Percentiles rank a stretch among this genome's conserved stretches.
Evolutionary conservation across 768 basidiomycete species (phyloP).

Genomic region (Suillus fuscotomentosus): DNA sequence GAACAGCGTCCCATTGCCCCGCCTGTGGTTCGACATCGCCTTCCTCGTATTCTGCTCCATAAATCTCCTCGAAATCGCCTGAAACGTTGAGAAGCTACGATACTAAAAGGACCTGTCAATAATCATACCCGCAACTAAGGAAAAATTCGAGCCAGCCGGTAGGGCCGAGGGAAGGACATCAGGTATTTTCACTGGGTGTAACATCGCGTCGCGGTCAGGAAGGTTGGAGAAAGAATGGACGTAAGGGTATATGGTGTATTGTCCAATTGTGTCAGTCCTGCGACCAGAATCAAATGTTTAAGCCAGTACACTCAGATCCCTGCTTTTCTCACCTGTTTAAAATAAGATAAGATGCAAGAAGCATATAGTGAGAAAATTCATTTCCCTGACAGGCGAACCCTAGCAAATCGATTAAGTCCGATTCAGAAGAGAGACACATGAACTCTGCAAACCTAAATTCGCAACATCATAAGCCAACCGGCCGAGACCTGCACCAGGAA

Average conservation of each 20-base stretch:
- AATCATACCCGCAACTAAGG: conserved; percentile 76
- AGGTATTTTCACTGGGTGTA: conserved; percentile 71
- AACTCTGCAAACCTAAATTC: conserved; percentile 54
- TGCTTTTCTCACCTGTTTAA: conserved; percentile 68
- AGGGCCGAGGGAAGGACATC: conserved; percentile 81
- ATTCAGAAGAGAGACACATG: neutral
- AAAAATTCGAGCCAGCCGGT: conserved; percentile 65
- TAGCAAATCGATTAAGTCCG: conserved; percentile 24
- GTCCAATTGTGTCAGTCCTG: conserved; percentile 63
- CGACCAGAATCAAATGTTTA: neutral
- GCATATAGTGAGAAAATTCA: conserved; percentile 95
- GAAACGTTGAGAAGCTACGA: conserved; percentile 11
- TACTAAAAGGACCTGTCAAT: neutral
- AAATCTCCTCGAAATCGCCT: conserved; percentile 95
- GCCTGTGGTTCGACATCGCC: conserved; percentile 62
- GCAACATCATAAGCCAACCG: conserved; percentile 89
- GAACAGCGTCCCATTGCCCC: conserved; percentile 82
- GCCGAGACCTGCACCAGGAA: conserved; percentile 89
- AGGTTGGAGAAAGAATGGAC: conserved; percentile 92
- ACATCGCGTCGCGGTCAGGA: conserved; percentile 53
- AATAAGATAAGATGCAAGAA: conserved; percentile 84
- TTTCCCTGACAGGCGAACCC: conserved; percentile 93
- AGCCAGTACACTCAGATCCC: neutral
- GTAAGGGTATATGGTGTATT: conserved; percentile 84
- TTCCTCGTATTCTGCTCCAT: conserved; percentile 51